Conservation (phyloP, 225 moss, liverwort and hornwort species). For the Climacium dendroides region DNA sequence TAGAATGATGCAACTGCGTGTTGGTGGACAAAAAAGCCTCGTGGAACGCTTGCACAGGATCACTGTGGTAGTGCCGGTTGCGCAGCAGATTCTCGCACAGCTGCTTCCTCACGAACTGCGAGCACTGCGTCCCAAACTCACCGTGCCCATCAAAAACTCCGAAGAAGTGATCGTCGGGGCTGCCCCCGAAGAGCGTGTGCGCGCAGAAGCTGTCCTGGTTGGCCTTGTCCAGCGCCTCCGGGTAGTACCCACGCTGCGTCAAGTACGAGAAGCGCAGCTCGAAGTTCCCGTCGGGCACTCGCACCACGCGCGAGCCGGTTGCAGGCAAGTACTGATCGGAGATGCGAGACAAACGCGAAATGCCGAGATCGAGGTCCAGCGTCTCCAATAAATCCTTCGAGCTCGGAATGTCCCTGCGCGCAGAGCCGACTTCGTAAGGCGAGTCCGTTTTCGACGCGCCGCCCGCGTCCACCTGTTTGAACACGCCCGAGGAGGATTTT, state of each 20-base stretch:
- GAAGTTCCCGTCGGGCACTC: conserved; percentile 34
- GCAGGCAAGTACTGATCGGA: conserved; percentile 61
- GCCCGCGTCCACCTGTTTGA: not conserved
- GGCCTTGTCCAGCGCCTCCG: conserved; percentile 86
- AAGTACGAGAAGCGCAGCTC: conserved; percentile 77
- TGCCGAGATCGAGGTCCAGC: conserved; percentile 39
- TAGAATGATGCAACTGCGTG: conserved; percentile 61
- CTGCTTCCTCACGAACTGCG: conserved; percentile 71
- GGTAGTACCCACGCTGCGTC: conserved; percentile 92
- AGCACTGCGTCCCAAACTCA: conserved; percentile 89
- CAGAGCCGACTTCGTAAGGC: conserved; percentile 11
- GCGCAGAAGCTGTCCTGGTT: conserved; percentile 92
- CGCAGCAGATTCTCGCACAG: conserved; percentile 72
- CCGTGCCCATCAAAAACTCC: conserved; percentile 97
- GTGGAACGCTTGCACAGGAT: conserved; percentile 77
- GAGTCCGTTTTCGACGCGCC: not conserved
- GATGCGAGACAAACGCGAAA: conserved; percentile 62
- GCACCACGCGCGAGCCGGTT: conserved; percentile 63
- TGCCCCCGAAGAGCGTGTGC: conserved; percentile 66
- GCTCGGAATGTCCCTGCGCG: not conserved
- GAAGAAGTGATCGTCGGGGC: conserved; percentile 73
- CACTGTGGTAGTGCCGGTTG: conserved; percentile 45
- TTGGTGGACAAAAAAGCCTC: conserved; percentile 66
- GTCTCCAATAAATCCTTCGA: conserved; percentile 1
- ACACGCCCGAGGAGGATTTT: not conserved